phyloP scores from a whole-genome alignment of 352 stramenopile genomes.

The Phytophthora pinifolia region DNA sequence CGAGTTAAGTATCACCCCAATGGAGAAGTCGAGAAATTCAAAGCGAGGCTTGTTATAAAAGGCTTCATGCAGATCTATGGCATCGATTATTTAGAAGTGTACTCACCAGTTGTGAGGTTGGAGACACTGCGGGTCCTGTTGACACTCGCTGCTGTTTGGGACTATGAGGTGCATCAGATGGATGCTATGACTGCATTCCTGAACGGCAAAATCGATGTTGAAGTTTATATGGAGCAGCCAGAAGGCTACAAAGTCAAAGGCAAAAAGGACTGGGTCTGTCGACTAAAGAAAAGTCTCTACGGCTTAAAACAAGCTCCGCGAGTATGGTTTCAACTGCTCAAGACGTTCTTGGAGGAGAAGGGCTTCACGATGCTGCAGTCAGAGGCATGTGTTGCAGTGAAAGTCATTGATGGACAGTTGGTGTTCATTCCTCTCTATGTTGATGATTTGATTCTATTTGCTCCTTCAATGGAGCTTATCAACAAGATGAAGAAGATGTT shows the following conservation, averaged over 20 bases:
- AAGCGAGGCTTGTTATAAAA: conserved; percentile 8
- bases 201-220: conserved; percentile 19
- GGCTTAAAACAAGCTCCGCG: conserved; percentile 27
- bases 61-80: conserved; percentile 8
- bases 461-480: conserved; percentile 8
- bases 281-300: conserved; percentile 16
- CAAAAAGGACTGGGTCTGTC: conserved; percentile 16
- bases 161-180: conserved; percentile 17
- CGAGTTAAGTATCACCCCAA: conserved; percentile 4
- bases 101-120: conserved; percentile 3
- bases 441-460: conserved; percentile 27
- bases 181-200: conserved; percentile 14
- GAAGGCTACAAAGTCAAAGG: conserved; percentile 13
- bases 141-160: conserved; percentile 5
- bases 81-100: conserved; percentile 7
- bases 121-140: conserved; percentile 3
- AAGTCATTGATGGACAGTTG: conserved; percentile 8
- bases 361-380: conserved; percentile 16
- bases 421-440: conserved; percentile 29
- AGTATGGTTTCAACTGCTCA: conserved; percentile 27
- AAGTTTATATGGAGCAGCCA: conserved; percentile 25
- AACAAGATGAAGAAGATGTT: conserved; percentile 17
- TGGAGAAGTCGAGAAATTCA: conserved; percentile 8
- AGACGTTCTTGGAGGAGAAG: conserved; percentile 11
- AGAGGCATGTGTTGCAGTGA: conserved; percentile 25